These are phyloP conservation scores for Aureobasidium sp. DNA, from an alignment of 2,329 filamentous ascomycete genomes.

Conservation along the genomic window DNA sequence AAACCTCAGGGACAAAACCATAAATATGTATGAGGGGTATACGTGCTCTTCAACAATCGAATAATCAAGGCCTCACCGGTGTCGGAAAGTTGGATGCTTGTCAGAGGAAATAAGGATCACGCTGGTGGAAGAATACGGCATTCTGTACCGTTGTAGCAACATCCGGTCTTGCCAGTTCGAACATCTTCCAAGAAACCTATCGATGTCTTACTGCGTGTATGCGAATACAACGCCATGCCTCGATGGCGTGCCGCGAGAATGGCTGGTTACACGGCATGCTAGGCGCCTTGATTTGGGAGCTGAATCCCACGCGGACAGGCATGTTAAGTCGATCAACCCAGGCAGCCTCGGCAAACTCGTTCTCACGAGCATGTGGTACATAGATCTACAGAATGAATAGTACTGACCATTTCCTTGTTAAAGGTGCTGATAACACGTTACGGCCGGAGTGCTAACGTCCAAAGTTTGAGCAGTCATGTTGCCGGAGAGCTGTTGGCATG, in stretches of 20 bases:
- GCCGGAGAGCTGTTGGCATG: too few species aligned
- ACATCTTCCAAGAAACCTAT: too few species aligned
- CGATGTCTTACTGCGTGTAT: background rate
- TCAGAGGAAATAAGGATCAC: too few species aligned
- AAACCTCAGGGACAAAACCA: too few species aligned
- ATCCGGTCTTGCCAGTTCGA: too few species aligned
- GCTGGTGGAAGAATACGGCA: too few species aligned
- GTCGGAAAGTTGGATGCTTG: too few species aligned
- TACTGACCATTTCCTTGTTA: background rate
- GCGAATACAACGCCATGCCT: background rate
- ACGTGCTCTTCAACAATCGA: too few species aligned
- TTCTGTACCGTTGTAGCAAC: too few species aligned
- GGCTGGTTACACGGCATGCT: conserved; percentile 1
- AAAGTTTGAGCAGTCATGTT: too few species aligned
- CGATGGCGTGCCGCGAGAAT: background rate
- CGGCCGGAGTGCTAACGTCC: background rate
- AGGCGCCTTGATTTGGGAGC: background rate
- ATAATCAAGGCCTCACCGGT: too few species aligned
- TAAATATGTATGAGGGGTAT: too few species aligned
- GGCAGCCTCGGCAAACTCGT: background rate
- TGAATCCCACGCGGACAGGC: background rate
- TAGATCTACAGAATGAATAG: background rate
- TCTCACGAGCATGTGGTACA: background rate
- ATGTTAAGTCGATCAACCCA: background rate
- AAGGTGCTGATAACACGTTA: background rate